A percentile compares a stretch with the other conserved stretches of the same genome.
Conservation (phyloP, 1,284 basidiomycete genomes). For the Mycena citricolor region DNA sequence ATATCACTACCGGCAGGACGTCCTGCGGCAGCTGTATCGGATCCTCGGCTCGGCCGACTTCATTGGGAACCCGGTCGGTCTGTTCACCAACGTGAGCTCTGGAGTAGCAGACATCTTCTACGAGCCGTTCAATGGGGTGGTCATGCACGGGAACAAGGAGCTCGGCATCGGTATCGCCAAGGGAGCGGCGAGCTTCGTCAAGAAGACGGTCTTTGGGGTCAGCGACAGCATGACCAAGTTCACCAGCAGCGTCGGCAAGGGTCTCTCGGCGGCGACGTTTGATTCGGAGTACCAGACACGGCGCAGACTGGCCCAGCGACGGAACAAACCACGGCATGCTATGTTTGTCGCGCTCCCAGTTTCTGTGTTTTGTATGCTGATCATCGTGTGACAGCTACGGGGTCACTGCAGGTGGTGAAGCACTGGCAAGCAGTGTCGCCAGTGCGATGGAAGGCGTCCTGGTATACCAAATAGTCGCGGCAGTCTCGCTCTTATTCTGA, state of each 20-base stretch:
- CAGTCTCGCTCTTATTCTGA: not conserved
- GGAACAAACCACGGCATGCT: constrained; percentile 95
- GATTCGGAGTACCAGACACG: constrained; percentile 94
- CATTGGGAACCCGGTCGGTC: constrained; percentile 88
- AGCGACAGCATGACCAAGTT: constrained; percentile 97
- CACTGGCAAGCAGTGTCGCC: constrained; percentile 90
- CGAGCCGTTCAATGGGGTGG: constrained; percentile 96
- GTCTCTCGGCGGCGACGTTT: constrained; percentile 95
- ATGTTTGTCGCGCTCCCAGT: constrained; percentile 50
- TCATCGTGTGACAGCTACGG: constrained; percentile 68
- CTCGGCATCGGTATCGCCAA: constrained; percentile 97
- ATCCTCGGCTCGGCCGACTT: constrained; percentile 98
- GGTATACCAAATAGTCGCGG: constrained; percentile 45
- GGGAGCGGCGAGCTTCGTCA: constrained; percentile 97
- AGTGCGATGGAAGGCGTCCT: constrained; percentile 96
- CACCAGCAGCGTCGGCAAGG: constrained; percentile 96
- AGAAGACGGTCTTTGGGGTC: constrained; percentile 97
- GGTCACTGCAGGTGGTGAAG: constrained; percentile 91
- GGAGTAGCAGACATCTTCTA: constrained; percentile 99
- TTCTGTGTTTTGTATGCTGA: constrained; percentile 12
- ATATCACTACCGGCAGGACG: constrained; percentile 94
- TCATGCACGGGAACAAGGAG: constrained; percentile 91
- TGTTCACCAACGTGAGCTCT: constrained; percentile 98
- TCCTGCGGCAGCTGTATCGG: constrained; percentile 92
- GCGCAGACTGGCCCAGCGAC: constrained; percentile 83